Conservation (phyloP, 768 basidiomycete species). For the Kwoniella dendrophila region DNA sequence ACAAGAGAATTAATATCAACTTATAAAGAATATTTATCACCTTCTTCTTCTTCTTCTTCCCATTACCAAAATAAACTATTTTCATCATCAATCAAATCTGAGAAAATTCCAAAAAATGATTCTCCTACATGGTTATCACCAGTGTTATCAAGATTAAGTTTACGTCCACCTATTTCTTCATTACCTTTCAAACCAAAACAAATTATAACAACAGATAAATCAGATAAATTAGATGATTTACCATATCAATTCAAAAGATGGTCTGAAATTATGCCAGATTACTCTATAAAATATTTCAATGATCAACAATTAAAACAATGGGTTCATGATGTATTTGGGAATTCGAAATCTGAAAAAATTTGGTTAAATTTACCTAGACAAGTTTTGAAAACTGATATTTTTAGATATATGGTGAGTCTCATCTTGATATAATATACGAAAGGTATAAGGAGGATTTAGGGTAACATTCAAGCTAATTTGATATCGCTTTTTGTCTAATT, state of each 20-base stretch:
- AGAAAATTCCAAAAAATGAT: too few species aligned
- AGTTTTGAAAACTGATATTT: conserved; percentile 45
- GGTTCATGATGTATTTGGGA: conserved; percentile 39
- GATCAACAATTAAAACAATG: conserved; percentile 37
- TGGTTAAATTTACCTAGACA: conserved; percentile 38
- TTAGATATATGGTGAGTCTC: conserved; percentile 41
- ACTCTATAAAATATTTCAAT: conserved; percentile 42
- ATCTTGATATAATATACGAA: neutral
- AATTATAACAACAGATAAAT: conserved; percentile 45
- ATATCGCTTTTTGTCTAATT: neutral
- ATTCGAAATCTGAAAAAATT: conserved; percentile 34
- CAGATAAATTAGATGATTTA: conserved; percentile 18
- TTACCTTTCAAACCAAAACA: conserved; percentile 34
- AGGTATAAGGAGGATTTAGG: too few species aligned
- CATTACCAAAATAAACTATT: too few species aligned
- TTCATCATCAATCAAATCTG: too few species aligned
- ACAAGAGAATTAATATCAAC: conserved; percentile 33
- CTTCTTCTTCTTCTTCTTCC: neutral
- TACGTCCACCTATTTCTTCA: conserved; percentile 35
- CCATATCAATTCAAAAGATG: conserved; percentile 40
- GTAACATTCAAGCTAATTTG: neutral
- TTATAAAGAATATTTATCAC: conserved; percentile 29
- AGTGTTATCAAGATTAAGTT: conserved; percentile 37
- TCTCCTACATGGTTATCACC: conserved; percentile 27
- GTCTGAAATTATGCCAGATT: conserved; percentile 43